These are phyloP conservation scores for Paulownia fortunei DNA, from an alignment of 257 asterid genomes.

Conservation along the genomic window DNA sequence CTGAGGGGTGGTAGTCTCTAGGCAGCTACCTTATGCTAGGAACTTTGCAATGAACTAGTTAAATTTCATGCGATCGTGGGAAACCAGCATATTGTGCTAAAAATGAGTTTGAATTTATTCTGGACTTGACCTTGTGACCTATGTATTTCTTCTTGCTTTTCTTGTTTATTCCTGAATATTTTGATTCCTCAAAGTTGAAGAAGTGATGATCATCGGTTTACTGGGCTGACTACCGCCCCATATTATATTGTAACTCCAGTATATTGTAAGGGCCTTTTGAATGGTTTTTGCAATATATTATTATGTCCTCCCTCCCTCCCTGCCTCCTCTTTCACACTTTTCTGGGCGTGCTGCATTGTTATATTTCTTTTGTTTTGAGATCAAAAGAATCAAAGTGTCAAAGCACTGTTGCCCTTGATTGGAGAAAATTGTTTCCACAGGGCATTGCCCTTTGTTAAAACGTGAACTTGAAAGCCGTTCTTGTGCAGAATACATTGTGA, in stretches of 20 bases:
- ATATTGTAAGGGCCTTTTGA: not conserved
- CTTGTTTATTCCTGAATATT: not conserved
- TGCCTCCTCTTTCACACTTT: not conserved
- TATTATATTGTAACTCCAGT: not conserved
- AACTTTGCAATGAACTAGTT: constrained; percentile 5
- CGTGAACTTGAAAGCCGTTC: too few species aligned
- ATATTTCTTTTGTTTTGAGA: not conserved
- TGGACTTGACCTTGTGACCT: not conserved
- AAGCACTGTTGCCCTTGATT: too few species aligned
- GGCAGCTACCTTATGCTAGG: not conserved
- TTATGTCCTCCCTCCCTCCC: not conserved
- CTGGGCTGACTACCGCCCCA: not conserved
- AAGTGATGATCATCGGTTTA: not conserved
- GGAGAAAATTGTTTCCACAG: too few species aligned
- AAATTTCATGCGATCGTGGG: constrained; percentile 9
- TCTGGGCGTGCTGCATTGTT: not conserved
- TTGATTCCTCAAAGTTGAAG: not conserved
- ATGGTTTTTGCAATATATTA: constrained; percentile 1
- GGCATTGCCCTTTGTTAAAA: too few species aligned
- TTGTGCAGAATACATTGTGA: too few species aligned
- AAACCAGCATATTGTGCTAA: constrained; percentile 17
- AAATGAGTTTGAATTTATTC: not conserved
- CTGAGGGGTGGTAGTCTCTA: constrained; percentile 75
- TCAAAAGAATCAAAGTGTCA: not conserved
- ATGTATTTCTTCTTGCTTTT: constrained; percentile 12